phyloP scores from a whole-genome alignment of 2,329 filamentous ascomycete genomes.

The Epichloe uncinata region DNA sequence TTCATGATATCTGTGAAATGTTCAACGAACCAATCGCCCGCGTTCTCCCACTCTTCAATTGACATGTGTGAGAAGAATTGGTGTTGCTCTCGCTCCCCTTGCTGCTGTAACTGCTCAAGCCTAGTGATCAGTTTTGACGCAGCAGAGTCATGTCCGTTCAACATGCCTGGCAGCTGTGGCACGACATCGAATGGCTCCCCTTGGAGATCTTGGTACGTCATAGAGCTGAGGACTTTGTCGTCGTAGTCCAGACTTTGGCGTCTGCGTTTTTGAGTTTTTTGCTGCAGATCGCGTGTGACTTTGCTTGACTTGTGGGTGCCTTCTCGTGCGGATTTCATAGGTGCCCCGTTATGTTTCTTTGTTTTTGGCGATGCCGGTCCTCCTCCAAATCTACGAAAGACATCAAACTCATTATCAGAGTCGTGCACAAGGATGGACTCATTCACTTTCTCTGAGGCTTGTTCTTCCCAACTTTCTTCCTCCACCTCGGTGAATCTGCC shows the following conservation, averaged over 20 bases:
- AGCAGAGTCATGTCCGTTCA: constrained; percentile 20
- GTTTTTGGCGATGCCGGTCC: constrained; percentile 11
- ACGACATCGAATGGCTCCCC: constrained; percentile 42
- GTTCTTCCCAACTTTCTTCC: constrained; percentile 10
- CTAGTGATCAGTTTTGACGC: constrained; percentile 33
- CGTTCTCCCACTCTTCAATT: constrained; percentile 43
- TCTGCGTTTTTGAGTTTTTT: constrained; percentile 26
- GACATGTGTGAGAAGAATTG: constrained; percentile 40
- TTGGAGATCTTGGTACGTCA: constrained; percentile 38
- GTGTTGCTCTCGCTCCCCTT: constrained; percentile 31
- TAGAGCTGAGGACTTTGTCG: constrained; percentile 38
- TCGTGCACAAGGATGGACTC: constrained; percentile 10
- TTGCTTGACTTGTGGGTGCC: constrained; percentile 12
- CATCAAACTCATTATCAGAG: constrained; percentile 14
- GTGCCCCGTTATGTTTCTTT: constrained; percentile 11
- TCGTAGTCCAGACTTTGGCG: constrained; percentile 40
- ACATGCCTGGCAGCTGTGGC: constrained; percentile 28
- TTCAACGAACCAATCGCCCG: constrained; percentile 46
- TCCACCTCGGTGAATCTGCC: constrained; percentile 8
- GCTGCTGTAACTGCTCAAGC: constrained; percentile 34
- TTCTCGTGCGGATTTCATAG: constrained; percentile 10
- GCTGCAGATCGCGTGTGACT: constrained; percentile 7
- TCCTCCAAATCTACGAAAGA: constrained; percentile 12
- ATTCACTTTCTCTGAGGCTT: constrained; percentile 8
- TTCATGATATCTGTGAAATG: constrained; percentile 38